Evolutionary conservation across 768 basidiomycete species (phyloP), one percentile per base, ranked within the genome.

Genomic region (Tubosaeta sp.): DNA sequence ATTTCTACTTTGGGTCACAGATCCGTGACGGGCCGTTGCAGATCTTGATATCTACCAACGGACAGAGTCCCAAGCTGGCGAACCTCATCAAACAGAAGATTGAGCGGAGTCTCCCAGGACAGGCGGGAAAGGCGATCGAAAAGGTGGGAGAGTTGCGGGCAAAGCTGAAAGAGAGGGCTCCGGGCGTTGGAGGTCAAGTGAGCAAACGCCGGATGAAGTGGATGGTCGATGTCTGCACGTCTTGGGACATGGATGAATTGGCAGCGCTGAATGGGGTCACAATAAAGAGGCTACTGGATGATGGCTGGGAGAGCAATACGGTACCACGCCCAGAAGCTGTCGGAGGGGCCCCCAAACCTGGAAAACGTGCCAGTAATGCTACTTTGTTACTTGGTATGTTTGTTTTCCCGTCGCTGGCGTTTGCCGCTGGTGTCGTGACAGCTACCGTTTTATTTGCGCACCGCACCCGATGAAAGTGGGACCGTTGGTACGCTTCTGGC

Each of bases 1-100:
- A 99, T 70, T 99, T 99, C 64, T 98, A 94, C 75, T 99, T 98
- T 71, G 96, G 96, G 44, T 88, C 91, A 3, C 90, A 92, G 67
- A 83, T 97, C 53, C 85, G 91, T 27, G 79, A 84, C 53, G 94
- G 95, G 1, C 90, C 94, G 0, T 73, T 99, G 21, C 94, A 96
- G 70, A 83, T 99, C 56, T 87, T 98, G 88, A 84, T 99, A 46
- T 94, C 92, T 16, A 98, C 96, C 4, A 90, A 90, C 54, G 96
- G 96, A 29, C 84, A 89, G 59, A 90, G 92, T 12, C 96, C 96
- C 2, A 86, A 90, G 63, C 76, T 98, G 63, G 93, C 94, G 4
- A 87, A 87, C 55, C 74, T 96, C 59, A 82, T 99, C 48, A 81
- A 85, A 56, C 74, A 78, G 54, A 76, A 69, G 59, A 74, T 98